These are phyloP conservation scores for Perilla frutescens DNA, from an alignment of 257 asterid genomes.

Conservation along the genomic window DNA sequence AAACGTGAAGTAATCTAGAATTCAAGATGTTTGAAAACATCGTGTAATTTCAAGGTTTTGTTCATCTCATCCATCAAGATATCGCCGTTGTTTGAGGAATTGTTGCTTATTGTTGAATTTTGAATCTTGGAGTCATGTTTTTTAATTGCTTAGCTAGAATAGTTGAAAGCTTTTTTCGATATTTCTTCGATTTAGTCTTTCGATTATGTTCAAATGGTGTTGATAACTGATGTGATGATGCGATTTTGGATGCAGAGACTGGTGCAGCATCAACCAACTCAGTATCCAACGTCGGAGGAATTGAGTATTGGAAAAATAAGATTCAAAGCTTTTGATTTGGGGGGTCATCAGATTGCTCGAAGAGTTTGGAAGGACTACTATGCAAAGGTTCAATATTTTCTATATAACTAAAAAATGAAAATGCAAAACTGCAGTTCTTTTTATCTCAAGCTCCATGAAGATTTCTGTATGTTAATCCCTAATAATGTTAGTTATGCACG, in stretches of 20 bases:
- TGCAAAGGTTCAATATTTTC: conserved; percentile 43
- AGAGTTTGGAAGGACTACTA: conserved; percentile 67
- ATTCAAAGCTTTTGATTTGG: conserved; percentile 61
- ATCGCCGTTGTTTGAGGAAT: no score
- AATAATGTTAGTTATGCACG: no score
- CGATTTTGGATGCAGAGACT: conserved; percentile 47
- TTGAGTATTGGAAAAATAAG: conserved; percentile 53
- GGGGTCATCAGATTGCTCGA: conserved; percentile 59
- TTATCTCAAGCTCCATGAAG: neutral
- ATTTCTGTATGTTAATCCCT: no score
- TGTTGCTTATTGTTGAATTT: neutral
- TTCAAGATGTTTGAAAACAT: neutral
- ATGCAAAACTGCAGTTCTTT: neutral
- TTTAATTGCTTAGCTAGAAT: neutral
- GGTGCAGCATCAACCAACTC: conserved; percentile 63
- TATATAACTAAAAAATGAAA: neutral
- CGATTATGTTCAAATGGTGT: neutral
- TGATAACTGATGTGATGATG: conserved; percentile 2
- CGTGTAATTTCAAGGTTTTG: conserved; percentile 13
- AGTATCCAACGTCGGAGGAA: conserved; percentile 62
- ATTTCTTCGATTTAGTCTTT: neutral
- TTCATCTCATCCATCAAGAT: neutral
- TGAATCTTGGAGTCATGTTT: neutral
- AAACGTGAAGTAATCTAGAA: neutral
- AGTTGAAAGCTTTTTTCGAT: neutral